Base-by-base conservation (phyloP, 2,329 filamentous ascomycete genomes). In the Neopestalotiopsis clavispora region DNA sequence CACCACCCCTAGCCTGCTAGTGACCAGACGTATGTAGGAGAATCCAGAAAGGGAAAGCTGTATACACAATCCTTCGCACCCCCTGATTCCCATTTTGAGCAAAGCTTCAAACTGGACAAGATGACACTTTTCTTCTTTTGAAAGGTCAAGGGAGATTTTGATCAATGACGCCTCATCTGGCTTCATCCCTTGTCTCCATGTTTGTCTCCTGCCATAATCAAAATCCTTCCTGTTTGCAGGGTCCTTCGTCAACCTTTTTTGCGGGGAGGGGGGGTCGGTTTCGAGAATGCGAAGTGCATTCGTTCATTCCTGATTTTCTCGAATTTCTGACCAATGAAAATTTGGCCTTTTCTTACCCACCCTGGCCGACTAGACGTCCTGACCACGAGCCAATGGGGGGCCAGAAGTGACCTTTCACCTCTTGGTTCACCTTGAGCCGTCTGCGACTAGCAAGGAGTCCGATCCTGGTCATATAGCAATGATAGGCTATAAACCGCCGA, bases 401-500 rank as follows among this genome's bases (percentile, higher is more conserved):
- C 20, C 61, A 49, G 56, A 69, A 57, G 17, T 14, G 68, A 23
- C 62, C 62, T 65, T 30, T 68, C 42, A 42, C 56, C 58, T 57
- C 60, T 67, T 56, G 52, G 59, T 34, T 52, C 45, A 66, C 64
- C 64, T 66, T 66, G 64, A 57, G 63, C 65, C 65, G 68, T 67
- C 59, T 49, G 65, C 68, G 58, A 65, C 68, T 69, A 69, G 65
- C 42, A 65, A 66, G 61, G 69, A 56, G 64, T 14, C 17, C 14
- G n/a, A 56, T 58, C 61, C 32, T 56, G 13, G 60, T 40, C 56
- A 66, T 68, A 68, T 58, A 56, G 59, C 69, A 70, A 66, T 63
- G 65, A 70, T 65, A 70, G 69, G 69, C 65, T 70, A 52, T 64
- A 62, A 62, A 62, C 59, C 32, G 32, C 32, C 32, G 32, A 30